Base-by-base conservation (phyloP, 768 basidiomycete genomes). In the Tricholoma hemisulphureum region DNA sequence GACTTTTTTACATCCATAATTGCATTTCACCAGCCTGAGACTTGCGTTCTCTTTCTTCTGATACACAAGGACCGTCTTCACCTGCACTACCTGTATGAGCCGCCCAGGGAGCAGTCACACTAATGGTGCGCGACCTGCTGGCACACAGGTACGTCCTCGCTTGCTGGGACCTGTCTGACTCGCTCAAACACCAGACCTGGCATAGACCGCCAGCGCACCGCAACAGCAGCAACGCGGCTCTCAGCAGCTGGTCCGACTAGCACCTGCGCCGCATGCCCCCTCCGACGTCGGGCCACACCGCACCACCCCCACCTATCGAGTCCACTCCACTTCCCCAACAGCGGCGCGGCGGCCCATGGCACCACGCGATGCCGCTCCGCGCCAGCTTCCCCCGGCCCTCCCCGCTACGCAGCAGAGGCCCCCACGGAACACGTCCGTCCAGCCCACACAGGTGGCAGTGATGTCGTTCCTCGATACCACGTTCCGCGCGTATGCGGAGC, bases 401-500 rank as follows among this genome's bases (percentile, higher is more conserved):
- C 2, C 43, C 21, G 7, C 14, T 13, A 8, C 9, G 14, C 16
- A 28, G 13, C 46, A n/a, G 9, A 28, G 16, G n/a, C 46, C 28
- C 4, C 6, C 43, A 24, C n/a, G 21, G 39, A 37, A 9, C 8
- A 20, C 31, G 5, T 23, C 39, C 26, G 18, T 14, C 24, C 6
- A 45, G 7, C 10, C 10, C 20, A 16, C 4, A 14, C 46, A 48
- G 23, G 23, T 26, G 3, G 28, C 46, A 18, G 6, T n/a, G 16
- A 24, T 29, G 26, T 28, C 50, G 4, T 51, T 67, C 55, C 60
- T 77, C 54, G 72, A 74, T 45, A 58, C 54, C 7, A 69, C 71
- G 4, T 70, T 76, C 57, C 67, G 64, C 13, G 54, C 63, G 0
- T 71, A 69, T 43, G 65, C 65, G 16, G 69, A 71, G 9, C 67